phyloP scores from a whole-genome alignment of 768 basidiomycete species.

The Suillus lakei region DNA sequence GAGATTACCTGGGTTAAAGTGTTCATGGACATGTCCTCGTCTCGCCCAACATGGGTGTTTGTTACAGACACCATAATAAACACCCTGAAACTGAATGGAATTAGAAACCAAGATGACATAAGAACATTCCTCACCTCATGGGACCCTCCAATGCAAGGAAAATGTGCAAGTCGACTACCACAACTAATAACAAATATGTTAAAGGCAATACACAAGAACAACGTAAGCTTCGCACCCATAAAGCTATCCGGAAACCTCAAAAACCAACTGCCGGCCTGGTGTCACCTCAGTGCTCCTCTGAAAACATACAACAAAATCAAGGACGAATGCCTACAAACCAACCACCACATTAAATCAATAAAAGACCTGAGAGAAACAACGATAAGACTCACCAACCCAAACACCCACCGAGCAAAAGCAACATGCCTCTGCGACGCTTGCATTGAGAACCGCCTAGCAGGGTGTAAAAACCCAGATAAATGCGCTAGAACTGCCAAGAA shows the following conservation, averaged over 20 bases:
- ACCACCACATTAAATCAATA: too few relatives aligned
- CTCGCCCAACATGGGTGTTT: constrained; percentile 2
- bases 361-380: too few relatives aligned
- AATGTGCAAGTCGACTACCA: not conserved
- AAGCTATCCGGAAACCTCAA: not conserved
- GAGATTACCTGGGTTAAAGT: constrained; percentile 7
- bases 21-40: not conserved
- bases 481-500: too few relatives aligned
- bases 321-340: not conserved
- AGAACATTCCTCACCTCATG: constrained; percentile 4
- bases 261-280: not conserved
- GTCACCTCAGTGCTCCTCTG: not conserved
- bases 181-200: not conserved
- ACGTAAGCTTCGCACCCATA: not conserved
- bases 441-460: too few relatives aligned
- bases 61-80: not conserved
- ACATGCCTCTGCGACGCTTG: too few relatives aligned
- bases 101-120: not conserved
- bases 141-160: too few relatives aligned
- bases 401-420: too few relatives aligned
- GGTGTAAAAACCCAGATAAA: too few relatives aligned
- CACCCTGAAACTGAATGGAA: not conserved
- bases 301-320: not conserved
- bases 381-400: too few relatives aligned
- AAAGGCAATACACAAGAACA: not conserved